phyloP scores from a whole-genome alignment of 2,329 filamentous ascomycete species.

The Ascochyta fabae region DNA sequence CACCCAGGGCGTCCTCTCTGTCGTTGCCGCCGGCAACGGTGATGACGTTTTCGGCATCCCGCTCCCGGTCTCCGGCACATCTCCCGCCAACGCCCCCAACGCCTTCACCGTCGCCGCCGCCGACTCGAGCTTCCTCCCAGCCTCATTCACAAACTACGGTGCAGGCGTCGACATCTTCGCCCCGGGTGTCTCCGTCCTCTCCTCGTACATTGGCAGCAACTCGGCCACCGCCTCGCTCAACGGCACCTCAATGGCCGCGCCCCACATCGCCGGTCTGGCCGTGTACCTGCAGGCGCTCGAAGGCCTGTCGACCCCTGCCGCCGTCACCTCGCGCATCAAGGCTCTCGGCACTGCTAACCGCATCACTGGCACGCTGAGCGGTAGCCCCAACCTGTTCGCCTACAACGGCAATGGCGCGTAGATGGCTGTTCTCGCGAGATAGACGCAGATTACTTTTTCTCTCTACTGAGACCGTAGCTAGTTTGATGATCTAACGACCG shows the following conservation, averaged over 20 bases:
- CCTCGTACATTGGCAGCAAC: slow-evolving; percentile 51
- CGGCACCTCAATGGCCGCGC: slow-evolving; percentile 70
- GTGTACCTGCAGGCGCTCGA: slow-evolving; percentile 67
- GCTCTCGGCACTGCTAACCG: slow-evolving; percentile 13
- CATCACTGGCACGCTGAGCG: slow-evolving; percentile 17
- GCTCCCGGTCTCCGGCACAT: slow-evolving; percentile 24
- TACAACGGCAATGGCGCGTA: slow-evolving; percentile 33
- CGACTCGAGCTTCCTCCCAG: slow-evolving; percentile 27
- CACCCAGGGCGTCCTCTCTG: slow-evolving; percentile 32
- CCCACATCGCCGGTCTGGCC: slow-evolving; percentile 70
- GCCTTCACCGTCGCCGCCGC: slow-evolving; percentile 41
- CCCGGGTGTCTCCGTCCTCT: slow-evolving; percentile 46
- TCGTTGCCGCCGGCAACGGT: slow-evolving; percentile 45
- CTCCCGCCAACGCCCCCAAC: slow-evolving; percentile 34
- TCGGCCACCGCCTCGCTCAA: slow-evolving; percentile 49
- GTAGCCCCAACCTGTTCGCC: slow-evolving; percentile 25
- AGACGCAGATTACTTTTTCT: background rate
- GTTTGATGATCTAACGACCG: background rate
- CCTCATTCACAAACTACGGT: slow-evolving; percentile 42
- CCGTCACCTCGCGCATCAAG: slow-evolving; percentile 23
- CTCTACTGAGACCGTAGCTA: too few relatives aligned
- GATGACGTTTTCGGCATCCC: slow-evolving; percentile 13
- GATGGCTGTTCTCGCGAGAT: background rate
- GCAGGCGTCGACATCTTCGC: slow-evolving; percentile 37
- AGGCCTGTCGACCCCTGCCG: slow-evolving; percentile 23